phyloP scores from a whole-genome alignment of 1,284 basidiomycete species.

The Moesziomyces antarcticus region DNA sequence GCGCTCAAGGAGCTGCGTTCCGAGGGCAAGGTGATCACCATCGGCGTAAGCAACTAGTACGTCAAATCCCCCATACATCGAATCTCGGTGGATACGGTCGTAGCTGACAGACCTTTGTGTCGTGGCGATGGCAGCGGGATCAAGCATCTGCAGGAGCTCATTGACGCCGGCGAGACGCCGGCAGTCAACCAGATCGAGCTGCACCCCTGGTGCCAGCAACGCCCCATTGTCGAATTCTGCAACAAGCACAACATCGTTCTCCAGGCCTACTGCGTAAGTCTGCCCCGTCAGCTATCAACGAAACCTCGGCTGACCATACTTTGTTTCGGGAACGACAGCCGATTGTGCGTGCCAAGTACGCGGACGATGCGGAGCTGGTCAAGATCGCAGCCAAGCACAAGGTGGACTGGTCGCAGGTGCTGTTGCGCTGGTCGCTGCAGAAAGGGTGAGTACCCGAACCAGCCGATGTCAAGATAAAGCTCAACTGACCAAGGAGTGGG shows the following conservation, averaged over 20 bases:
- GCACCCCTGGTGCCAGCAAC: slow-evolving; percentile 50
- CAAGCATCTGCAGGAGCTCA: slow-evolving; percentile 39
- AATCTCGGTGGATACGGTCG: not conserved
- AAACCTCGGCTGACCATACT: not conserved
- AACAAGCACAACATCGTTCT: slow-evolving; percentile 40
- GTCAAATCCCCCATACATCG: not conserved
- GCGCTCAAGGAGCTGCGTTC: slow-evolving; percentile 37
- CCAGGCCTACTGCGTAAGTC: slow-evolving; percentile 40
- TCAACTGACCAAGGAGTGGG: not conserved
- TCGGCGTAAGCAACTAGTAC: slow-evolving; percentile 42
- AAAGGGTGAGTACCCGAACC: slow-evolving; percentile 15
- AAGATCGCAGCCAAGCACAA: slow-evolving; percentile 40
- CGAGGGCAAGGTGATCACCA: slow-evolving; percentile 41
- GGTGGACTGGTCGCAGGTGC: slow-evolving; percentile 46
- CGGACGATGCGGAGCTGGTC: slow-evolving; percentile 25
- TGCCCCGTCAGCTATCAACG: not conserved
- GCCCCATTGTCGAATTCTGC: slow-evolving; percentile 41
- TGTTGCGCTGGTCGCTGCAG: slow-evolving; percentile 42
- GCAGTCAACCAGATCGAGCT: slow-evolving; percentile 48
- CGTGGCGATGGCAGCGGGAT: slow-evolving; percentile 11
- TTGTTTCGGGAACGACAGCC: slow-evolving; percentile 7
- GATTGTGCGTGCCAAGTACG: slow-evolving; percentile 37
- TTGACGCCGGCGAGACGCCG: slow-evolving; percentile 24
- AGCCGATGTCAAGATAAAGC: not conserved
- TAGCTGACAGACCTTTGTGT: not conserved